These are phyloP conservation scores for Saturnispora bothae DNA, from an alignment of 805 yeast genomes.

Conservation along the genomic window DNA sequence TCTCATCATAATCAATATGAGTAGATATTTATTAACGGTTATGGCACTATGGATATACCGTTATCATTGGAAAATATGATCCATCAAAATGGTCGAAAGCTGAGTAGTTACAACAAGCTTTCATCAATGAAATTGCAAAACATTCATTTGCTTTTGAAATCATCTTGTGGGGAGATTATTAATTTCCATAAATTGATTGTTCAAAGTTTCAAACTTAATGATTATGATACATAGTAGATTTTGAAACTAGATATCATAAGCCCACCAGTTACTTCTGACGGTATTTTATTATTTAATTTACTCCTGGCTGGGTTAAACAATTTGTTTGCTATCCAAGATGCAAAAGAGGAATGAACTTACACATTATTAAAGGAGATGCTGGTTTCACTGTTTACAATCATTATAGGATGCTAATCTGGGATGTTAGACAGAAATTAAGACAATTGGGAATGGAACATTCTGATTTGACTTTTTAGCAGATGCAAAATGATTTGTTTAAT, in stretches of 20 bases:
- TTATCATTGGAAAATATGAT: constrained; percentile 7
- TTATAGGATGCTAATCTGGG: constrained; percentile 22
- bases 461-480: not conserved
- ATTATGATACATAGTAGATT: constrained; percentile 29
- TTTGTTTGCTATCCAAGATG: constrained; percentile 34
- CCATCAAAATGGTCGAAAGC: constrained; percentile 4
- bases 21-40: too few species aligned
- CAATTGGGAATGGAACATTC: not conserved
- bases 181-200: constrained; percentile 17
- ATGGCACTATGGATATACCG: too few species aligned
- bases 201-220: constrained; percentile 11
- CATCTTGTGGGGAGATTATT: constrained; percentile 2
- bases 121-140: not conserved
- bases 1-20: too few species aligned
- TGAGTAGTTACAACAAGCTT: not conserved
- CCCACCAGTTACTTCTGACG: constrained; percentile 12
- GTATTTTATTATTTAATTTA: constrained; percentile 13
- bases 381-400: constrained; percentile 23
- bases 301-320: constrained; percentile 29
- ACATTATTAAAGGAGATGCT: constrained; percentile 15
- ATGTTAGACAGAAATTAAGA: constrained; percentile 16
- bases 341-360: constrained; percentile 35
- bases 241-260: constrained; percentile 28
- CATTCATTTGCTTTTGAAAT: not conserved
- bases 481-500: not conserved